Conservation (phyloP, 805 yeast genomes). For the Myxozyma monticola region DNA sequence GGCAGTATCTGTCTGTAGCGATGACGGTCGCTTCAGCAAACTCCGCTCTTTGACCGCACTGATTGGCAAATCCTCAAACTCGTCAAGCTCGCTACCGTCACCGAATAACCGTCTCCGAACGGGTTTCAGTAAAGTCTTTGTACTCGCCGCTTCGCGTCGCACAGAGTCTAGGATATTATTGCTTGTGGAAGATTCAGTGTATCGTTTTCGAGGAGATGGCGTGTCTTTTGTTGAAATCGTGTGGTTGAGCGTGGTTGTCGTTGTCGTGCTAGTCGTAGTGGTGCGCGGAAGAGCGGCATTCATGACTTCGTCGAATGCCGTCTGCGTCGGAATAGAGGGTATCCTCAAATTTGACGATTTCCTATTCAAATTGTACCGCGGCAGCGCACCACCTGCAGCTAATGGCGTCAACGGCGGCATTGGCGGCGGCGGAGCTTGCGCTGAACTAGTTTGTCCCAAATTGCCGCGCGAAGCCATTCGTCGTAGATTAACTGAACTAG, state of each 20-base stretch:
- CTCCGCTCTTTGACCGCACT: slow-evolving; percentile 18
- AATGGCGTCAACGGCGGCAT: slow-evolving; percentile 4
- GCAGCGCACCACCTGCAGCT: no score
- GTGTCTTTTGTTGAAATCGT: slow-evolving; percentile 8
- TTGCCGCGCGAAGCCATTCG: slow-evolving; percentile 22
- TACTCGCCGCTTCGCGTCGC: slow-evolving; percentile 17
- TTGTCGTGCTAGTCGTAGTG: not conserved
- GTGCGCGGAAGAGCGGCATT: not conserved
- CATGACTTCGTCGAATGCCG: not conserved
- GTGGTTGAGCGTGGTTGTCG: not conserved
- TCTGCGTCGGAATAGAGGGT: no score
- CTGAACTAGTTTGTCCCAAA: slow-evolving; percentile 7
- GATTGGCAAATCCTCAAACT: slow-evolving; percentile 35
- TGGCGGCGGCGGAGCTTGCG: not conserved
- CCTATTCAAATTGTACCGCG: no score
- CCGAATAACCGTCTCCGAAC: slow-evolving; percentile 28
- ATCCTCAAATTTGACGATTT: no score
- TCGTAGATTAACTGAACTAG: slow-evolving; percentile 14
- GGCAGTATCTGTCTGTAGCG: no score
- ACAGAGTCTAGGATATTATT: no score
- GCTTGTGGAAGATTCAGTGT: no score
- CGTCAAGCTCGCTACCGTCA: slow-evolving; percentile 41
- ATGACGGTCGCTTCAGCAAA: slow-evolving; percentile 4
- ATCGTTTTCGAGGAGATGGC: slow-evolving; percentile 15
- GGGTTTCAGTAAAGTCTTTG: slow-evolving; percentile 25